Base-by-base conservation (phyloP, 139 green algal genomes). In the Haematococcus sp. region DNA sequence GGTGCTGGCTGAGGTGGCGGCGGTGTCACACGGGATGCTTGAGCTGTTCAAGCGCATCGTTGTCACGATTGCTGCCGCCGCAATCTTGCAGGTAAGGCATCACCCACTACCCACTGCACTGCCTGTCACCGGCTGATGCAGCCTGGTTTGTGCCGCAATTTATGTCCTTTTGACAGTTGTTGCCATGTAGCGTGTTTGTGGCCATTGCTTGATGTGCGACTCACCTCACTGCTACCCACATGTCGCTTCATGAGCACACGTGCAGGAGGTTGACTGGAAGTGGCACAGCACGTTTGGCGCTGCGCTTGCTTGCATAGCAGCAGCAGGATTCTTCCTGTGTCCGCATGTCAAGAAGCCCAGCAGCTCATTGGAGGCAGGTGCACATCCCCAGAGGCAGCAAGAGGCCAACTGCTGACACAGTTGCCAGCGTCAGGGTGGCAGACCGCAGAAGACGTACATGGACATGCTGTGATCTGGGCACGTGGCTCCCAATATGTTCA, bases 31-130 rank as follows among this genome's bases (percentile, higher is more conserved):
- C 59, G 71, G 71, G 19, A 77, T 77, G 71, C 71, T 77, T 17
- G 71, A 77, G 71, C 71, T 77, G 30, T 68, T 77, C 59, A 77
- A 77, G 60, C 71, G 71, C 60, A 43, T 77, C 15, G 71, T 77
- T 31, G 71, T 77, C 28, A 43, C 71, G 28, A 7, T 63, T 4
- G 32, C 71, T 5, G 71, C 55, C 7, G 71, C 59, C 5, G n/a
- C n/a, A n/a, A n/a, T n/a, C 5, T 71, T 3, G 7, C 71, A 51
- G 35, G 55, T 3, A 46, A 31, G 44, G 44, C 44, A 13, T 16
- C 16, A 54, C 44, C 44, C n/a, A n/a, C n/a, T n/a, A n/a, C n/a
- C n/a, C n/a, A n/a, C n/a, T n/a, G n/a, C n/a, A n/a, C n/a, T n/a
- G n/a, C n/a, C n/a, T n/a, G n/a, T n/a, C n/a, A n/a, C n/a, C n/a